These are phyloP conservation scores for Candida freyschussii DNA, from an alignment of 1,139 yeast genomes.

Conservation along the genomic window DNA sequence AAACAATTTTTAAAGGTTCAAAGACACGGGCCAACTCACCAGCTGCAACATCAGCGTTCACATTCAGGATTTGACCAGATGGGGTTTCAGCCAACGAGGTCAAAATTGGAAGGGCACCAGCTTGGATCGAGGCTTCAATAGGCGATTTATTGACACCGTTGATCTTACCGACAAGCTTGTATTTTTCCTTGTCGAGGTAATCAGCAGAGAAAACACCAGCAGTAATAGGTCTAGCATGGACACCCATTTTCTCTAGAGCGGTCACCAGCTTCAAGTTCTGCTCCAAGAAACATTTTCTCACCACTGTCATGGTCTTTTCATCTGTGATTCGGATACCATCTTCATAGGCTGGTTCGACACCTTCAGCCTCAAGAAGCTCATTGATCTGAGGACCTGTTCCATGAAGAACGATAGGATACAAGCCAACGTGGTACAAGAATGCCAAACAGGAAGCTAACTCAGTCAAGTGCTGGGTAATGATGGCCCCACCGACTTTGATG, in stretches of 20 bases:
- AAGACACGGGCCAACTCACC: constrained; percentile 95
- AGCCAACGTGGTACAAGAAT: constrained; percentile 92
- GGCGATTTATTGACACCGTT: constrained; percentile 83
- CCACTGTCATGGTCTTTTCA: constrained; percentile 92
- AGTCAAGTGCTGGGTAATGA: constrained; percentile 88
- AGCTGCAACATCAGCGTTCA: constrained; percentile 98
- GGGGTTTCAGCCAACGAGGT: constrained; percentile 96
- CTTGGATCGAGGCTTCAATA: constrained; percentile 89
- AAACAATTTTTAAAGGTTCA: constrained; percentile 94
- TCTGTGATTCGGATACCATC: constrained; percentile 98
- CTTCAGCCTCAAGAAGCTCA: constrained; percentile 86
- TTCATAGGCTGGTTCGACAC: constrained; percentile 91
- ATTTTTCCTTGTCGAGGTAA: constrained; percentile 84
- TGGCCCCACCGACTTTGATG: constrained; percentile 98
- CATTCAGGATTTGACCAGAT: constrained; percentile 93
- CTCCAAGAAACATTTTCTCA: constrained; percentile 89
- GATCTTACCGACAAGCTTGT: constrained; percentile 89
- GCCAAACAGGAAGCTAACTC: constrained; percentile 95
- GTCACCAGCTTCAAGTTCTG: constrained; percentile 93
- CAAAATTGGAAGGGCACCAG: constrained; percentile 94
- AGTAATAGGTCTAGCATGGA: constrained; percentile 96
- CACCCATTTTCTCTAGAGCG: constrained; percentile 94
- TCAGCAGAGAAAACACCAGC: constrained; percentile 97
- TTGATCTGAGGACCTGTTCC: constrained; percentile 99
- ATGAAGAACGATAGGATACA: constrained; percentile 93